Conservation (phyloP, 345 rosid genomes). For the Linum lewisii region DNA sequence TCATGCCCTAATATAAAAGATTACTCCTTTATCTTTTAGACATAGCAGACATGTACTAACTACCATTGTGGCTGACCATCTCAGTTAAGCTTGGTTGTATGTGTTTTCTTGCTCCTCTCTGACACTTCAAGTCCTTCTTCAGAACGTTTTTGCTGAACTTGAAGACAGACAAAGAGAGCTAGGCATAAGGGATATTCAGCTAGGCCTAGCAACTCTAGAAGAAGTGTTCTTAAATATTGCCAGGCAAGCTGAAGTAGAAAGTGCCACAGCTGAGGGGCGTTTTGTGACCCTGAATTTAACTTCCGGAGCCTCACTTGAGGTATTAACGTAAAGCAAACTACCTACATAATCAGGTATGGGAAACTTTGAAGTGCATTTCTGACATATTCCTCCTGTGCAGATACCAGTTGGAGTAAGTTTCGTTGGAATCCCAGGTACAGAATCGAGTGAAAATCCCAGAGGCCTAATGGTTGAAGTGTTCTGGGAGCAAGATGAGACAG, state of each 20-base stretch:
- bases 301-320: conserved; percentile 62
- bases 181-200: conserved; percentile 74
- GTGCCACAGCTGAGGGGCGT: conserved; percentile 68
- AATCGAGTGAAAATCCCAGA: background rate
- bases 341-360: background rate
- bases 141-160: conserved; percentile 61
- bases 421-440: background rate
- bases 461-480: background rate
- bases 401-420: conserved; percentile 12
- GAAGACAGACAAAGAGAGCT: conserved; percentile 56
- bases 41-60: background rate
- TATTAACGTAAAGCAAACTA: conserved; percentile 13
- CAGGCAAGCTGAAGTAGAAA: conserved; percentile 82
- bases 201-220: conserved; percentile 87
- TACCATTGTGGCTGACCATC: background rate
- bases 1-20: too few relatives aligned
- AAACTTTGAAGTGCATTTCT: background rate
- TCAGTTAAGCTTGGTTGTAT: background rate
- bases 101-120: background rate
- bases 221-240: conserved; percentile 97
- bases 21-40: too few relatives aligned
- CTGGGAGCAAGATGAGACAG: background rate
- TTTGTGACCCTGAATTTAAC: conserved; percentile 50
- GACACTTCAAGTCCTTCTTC: conserved; percentile 9
- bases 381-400: conserved; percentile 25